Evolutionary conservation across 306 rosid species (phyloP), one percentile per base, ranked within the genome.

Genomic region (Pueraria montana): DNA sequence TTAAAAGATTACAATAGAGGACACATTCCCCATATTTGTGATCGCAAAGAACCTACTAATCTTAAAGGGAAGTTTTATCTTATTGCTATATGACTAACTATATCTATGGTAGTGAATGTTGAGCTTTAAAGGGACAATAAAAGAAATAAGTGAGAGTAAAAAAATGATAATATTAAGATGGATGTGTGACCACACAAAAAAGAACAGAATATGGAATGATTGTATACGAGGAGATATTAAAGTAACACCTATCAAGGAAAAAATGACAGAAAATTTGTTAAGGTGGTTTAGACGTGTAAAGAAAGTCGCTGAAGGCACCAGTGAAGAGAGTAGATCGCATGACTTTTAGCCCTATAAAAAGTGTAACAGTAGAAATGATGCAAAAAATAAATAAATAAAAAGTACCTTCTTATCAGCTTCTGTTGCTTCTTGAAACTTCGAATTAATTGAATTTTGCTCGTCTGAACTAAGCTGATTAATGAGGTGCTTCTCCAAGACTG

Each of bases 321-420:
- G 8, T 26, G 36, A 59, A 4, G 2, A 26, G 34, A 59, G 8
- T 50, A 24, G 17, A 59, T 24, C 7, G 3, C 17, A 59, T 24
- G 16, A 59, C 36, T 11, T 24, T 59, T 59, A 24, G 42, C 42
- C 42, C 68, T 62, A 62, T 6, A 62, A 7, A 70, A 17, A 12
- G 77, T 20, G 48, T 61, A 53, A 43, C 67, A 42, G 21, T 43
- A 56, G 38, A 75, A 76, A 65, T 53, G 50, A 61, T 40, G 81
- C 32, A 30, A 40, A 70, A 75, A 69, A 67, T 18, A 36, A 50
- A 76, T 77, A 85, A 50, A 70, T 67, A 77, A 38, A 49, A 86
- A 69, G 63, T 77, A 79, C 99, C 98, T 90, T 96, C 85, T 91
- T 91, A 87, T 86, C 97, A 36, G 98, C 98, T 80, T 92, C 97